These are phyloP conservation scores for Rhodotorula sp. DNA, from an alignment of 1,284 basidiomycete genomes.

Conservation along the genomic window DNA sequence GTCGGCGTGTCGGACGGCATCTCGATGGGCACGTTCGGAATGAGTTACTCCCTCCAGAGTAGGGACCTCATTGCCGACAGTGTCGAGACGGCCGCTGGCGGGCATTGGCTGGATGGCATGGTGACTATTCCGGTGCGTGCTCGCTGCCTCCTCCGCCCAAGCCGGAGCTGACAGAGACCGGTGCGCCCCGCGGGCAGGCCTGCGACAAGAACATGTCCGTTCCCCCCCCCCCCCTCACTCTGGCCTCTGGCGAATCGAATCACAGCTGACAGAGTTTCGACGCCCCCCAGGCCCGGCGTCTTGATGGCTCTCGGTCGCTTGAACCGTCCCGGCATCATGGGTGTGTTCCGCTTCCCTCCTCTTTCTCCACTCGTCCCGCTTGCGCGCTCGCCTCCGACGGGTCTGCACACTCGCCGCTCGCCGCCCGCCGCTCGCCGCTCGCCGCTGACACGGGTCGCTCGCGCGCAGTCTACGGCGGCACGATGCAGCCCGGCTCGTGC, in stretches of 20 bases:
- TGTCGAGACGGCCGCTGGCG: constrained; percentile 88
- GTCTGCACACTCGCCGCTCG: too few species aligned
- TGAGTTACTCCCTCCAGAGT: constrained; percentile 87
- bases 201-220: constrained; percentile 77
- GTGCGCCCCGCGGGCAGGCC: constrained; percentile 16
- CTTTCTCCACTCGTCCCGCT: neutral
- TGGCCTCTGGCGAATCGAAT: too few species aligned
- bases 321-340: constrained; percentile 83
- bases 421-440: neutral
- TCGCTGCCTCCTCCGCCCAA: neutral
- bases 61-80: constrained; percentile 88
- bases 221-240: too few species aligned
- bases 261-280: constrained; percentile 44
- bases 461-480: constrained; percentile 86
- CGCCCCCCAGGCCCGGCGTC: constrained; percentile 60
- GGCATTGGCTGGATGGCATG: constrained; percentile 98
- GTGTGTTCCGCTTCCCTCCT: constrained; percentile 10
- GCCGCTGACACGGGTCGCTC: neutral
- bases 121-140: constrained; percentile 82
- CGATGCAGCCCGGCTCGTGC: constrained; percentile 85
- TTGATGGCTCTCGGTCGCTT: constrained; percentile 86
- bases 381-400: neutral
- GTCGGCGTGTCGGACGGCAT: constrained; percentile 97
- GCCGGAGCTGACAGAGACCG: neutral
- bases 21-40: constrained; percentile 67